These are phyloP conservation scores for Scleroderma citrinum DNA, from an alignment of 768 basidiomycete species.

Conservation along the genomic window DNA sequence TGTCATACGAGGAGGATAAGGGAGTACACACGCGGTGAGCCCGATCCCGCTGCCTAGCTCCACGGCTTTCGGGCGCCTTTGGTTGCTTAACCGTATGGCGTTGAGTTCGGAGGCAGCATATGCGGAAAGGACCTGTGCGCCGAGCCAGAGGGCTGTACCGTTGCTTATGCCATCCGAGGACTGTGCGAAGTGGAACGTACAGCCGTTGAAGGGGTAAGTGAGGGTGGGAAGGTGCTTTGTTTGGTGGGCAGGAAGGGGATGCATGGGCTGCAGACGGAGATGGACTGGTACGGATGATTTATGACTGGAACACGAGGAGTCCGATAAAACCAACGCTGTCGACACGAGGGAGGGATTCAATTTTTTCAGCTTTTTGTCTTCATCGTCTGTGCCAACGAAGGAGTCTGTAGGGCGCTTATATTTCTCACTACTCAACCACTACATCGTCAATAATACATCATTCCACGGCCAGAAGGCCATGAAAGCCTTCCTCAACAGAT, in stretches of 20 bases:
- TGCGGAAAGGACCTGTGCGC: slow-evolving; percentile 65
- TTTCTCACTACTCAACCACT: neutral
- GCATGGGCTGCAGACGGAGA: neutral
- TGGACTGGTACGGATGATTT: neutral
- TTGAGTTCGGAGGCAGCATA: slow-evolving; percentile 46
- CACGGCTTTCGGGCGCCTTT: slow-evolving; percentile 40
- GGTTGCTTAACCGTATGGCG: slow-evolving; percentile 4
- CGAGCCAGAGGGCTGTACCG: slow-evolving; percentile 83
- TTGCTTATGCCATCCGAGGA: slow-evolving; percentile 58
- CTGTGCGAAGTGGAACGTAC: slow-evolving; percentile 48
- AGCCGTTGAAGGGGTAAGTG: slow-evolving; percentile 34
- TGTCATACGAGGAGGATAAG: neutral
- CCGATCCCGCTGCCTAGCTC: slow-evolving; percentile 86
- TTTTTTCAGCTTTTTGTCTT: neutral
- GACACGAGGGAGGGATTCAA: slow-evolving; percentile 6
- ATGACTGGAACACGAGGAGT: slow-evolving; percentile 2
- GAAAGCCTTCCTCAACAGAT: slow-evolving; percentile 80
- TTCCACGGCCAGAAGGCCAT: slow-evolving; percentile 36
- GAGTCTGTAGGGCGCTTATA: neutral
- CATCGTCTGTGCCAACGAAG: neutral
- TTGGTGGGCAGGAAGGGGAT: slow-evolving; percentile 45
- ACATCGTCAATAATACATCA: neutral
- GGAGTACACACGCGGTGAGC: slow-evolving; percentile 56
- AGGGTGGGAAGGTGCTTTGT: slow-evolving; percentile 59
- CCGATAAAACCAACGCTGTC: neutral